Percentiles rank a stretch among this genome's conserved stretches.
Evolutionary conservation across 2,329 filamentous ascomycete species (phyloP).

Genomic region (Neospermospora avenae): DNA sequence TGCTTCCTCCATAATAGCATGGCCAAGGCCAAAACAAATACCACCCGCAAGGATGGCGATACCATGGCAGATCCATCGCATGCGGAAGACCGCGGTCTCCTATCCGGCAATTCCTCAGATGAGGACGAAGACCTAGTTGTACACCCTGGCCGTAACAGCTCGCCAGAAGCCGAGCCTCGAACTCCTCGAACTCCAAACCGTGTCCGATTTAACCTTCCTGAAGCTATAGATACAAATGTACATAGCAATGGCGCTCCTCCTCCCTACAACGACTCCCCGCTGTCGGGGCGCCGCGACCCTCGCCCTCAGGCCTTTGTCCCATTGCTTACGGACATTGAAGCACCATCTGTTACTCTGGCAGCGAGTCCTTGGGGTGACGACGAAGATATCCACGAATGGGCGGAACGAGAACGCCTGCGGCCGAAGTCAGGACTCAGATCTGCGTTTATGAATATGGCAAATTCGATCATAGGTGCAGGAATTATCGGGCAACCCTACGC

Average conservation of each 20-base stretch:
- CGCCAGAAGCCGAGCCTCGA: conserved; percentile 19
- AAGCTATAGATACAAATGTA: conserved; percentile 29
- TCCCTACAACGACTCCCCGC: conserved; percentile 39
- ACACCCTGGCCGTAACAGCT: conserved; percentile 21
- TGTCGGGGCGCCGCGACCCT: conserved; percentile 32
- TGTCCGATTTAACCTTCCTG: conserved; percentile 37
- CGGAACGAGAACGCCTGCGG: conserved; percentile 54
- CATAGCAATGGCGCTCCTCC: conserved; percentile 38
- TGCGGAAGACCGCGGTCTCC: conserved; percentile 41
- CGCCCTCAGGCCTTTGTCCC: conserved; percentile 46
- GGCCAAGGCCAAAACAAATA: conserved; percentile 41
- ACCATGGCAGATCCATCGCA: conserved; percentile 19
- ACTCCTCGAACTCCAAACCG: conserved; percentile 35
- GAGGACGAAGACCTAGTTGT: conserved; percentile 33
- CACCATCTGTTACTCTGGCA: conserved; percentile 71
- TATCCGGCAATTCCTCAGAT: conserved; percentile 33
- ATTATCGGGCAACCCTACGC: conserved; percentile 90
- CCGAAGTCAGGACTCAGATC: conserved; percentile 82
- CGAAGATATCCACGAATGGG: conserved; percentile 46
- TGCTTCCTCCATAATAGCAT: conserved; percentile 42
- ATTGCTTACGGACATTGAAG: conserved; percentile 78
- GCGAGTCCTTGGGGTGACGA: conserved; percentile 35
- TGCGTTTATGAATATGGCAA: conserved; percentile 99
- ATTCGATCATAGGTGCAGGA: conserved; percentile 84
- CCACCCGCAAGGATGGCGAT: conserved; percentile 30